Conservation (phyloP, 352 stramenopile genomes). For the Globisporangium emineosum region DNA sequence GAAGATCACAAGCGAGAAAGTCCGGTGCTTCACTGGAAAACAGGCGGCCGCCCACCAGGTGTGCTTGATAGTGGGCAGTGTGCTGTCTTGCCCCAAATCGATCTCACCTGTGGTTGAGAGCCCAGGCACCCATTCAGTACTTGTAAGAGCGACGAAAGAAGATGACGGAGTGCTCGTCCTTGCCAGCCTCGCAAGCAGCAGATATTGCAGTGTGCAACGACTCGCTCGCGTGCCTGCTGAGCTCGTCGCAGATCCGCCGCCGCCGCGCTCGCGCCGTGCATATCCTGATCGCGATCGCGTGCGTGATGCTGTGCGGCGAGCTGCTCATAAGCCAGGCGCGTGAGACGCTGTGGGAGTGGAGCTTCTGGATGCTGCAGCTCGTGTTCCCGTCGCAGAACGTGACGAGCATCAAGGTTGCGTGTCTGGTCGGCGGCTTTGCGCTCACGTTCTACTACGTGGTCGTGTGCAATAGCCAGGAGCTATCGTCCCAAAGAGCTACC, state of each 20-base stretch:
- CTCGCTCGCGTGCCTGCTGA: conserved; percentile 4
- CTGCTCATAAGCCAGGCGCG: background rate
- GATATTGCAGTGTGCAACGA: background rate
- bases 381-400: conserved; percentile 49
- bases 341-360: conserved; percentile 15
- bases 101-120: too few species aligned
- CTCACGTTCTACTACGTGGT: conserved; percentile 41
- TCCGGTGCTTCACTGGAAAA: too few species aligned
- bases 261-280: conserved; percentile 13
- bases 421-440: conserved; percentile 31
- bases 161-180: background rate
- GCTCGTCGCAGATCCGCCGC: conserved; percentile 3
- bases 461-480: background rate
- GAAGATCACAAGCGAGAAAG: too few species aligned
- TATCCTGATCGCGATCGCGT: conserved; percentile 11
- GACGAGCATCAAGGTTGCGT: conserved; percentile 38
- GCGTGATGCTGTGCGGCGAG: background rate
- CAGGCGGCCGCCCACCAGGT: too few species aligned
- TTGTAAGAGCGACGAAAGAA: too few species aligned
- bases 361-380: conserved; percentile 25
- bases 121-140: too few species aligned
- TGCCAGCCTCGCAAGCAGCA: background rate
- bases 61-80: too few species aligned
- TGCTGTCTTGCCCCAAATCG: too few species aligned
- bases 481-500: background rate